Evolutionary conservation across 768 basidiomycete species (phyloP), one percentile per base, ranked within the genome.

Genomic region (Termitomyces sp.): DNA sequence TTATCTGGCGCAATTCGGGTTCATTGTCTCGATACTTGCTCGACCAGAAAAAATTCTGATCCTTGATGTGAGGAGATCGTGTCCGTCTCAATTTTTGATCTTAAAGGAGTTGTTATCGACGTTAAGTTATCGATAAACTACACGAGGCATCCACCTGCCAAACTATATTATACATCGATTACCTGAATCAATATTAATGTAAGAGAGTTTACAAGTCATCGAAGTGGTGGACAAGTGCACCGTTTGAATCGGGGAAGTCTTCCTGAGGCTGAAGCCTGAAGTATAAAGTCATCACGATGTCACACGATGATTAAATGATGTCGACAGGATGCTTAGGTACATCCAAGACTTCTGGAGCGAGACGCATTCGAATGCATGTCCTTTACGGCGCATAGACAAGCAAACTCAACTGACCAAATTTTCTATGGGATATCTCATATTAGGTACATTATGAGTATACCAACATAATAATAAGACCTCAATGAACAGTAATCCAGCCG

Each of bases 141-240:
- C 51, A 53, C 22, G 51, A 41, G 52, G 37, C 16, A 24, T 53
- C 6, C 13, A 8, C 11, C 24, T 27, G 51, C 24, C 51, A 53
- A 33, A 24, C 34, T n/a, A 46, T 2, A 20, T 22, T 50, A 18
- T 50, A 24, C 20, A 48, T 55, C 22, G 55, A 37, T 47, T 47
- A 37, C 55, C 55, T 55, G 57, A 37, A 53, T 58, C n/a, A n/a
- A 30, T 30, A 48, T 58, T 31, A 27, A 33, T 54, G 52, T 48
- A 36, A 41, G 37, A 54, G 53, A 48, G 20, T 49, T 54, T 12
- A n/a, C 8, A 37, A 41, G 47, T 33, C 18, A 49, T 39, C 12
- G 42, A 52, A 18, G 36, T 22, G 16, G 13, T 48, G 18, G 13
- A 36, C 20, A 41, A 42, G 12, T 3, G 4, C 16, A 59, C 53